Conservation (phyloP, 306 rosid species). For the Cicer arietinum region DNA sequence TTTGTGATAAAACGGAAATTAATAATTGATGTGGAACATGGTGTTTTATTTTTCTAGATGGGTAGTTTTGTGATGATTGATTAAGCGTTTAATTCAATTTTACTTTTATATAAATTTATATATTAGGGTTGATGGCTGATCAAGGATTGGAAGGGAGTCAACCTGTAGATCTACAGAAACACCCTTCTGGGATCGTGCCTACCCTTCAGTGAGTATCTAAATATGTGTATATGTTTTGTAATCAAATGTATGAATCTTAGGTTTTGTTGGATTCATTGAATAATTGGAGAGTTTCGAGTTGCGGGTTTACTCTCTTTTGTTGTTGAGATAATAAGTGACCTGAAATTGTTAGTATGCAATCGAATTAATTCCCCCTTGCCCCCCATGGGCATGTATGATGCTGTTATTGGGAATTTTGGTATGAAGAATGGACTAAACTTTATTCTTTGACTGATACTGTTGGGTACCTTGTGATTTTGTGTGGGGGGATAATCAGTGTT, state of each 20-base stretch:
- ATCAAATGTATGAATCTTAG: neutral
- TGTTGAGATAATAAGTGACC: neutral
- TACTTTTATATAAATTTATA: neutral
- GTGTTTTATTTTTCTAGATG: conserved; percentile 15
- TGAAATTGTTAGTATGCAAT: conserved; percentile 12
- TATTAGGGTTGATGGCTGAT: conserved; percentile 70
- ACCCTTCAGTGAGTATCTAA: conserved; percentile 88
- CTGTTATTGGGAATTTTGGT: neutral
- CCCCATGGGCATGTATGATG: neutral
- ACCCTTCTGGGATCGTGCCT: conserved; percentile 96
- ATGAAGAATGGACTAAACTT: neutral
- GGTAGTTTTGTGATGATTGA: conserved; percentile 24
- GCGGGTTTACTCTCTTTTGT: neutral
- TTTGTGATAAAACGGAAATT: neutral
- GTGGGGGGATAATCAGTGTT: neutral
- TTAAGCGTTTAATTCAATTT: conserved; percentile 19
- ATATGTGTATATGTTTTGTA: neutral
- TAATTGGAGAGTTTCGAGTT: neutral
- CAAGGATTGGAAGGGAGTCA: conserved; percentile 86
- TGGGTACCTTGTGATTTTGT: neutral
- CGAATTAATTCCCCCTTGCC: neutral
- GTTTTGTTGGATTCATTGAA: conserved; percentile 6
- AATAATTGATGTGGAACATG: conserved; percentile 11
- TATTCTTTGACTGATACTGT: too few species aligned
- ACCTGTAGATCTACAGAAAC: conserved; percentile 78